These are phyloP conservation scores for Cytospora chrysosperma DNA, from an alignment of 2,329 filamentous ascomycete genomes.

Conservation along the genomic window DNA sequence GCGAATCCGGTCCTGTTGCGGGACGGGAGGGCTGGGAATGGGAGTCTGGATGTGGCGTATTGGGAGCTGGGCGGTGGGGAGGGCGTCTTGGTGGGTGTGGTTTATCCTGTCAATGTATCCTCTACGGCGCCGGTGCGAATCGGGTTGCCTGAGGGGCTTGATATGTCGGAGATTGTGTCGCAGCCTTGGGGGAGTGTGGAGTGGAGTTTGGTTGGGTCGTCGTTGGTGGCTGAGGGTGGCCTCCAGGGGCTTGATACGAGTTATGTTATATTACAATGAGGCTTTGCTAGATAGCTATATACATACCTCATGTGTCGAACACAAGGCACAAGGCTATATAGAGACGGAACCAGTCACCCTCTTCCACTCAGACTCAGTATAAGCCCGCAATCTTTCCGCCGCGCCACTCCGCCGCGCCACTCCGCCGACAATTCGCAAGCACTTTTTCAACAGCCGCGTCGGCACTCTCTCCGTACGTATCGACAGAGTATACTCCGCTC, in stretches of 20 bases:
- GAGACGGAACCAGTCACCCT: constrained; percentile 30
- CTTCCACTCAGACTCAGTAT: constrained; percentile 37
- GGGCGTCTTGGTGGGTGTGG: constrained; percentile 38
- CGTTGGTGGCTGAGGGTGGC: constrained; percentile 9
- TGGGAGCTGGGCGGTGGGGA: constrained; percentile 32
- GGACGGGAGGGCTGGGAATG: constrained; percentile 25
- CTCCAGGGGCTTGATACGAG: constrained; percentile 17
- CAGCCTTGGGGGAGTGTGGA: constrained; percentile 29
- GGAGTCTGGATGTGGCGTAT: constrained; percentile 37
- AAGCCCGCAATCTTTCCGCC: constrained; percentile 37
- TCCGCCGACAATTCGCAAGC: constrained; percentile 30
- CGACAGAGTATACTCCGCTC: constrained; percentile 41
- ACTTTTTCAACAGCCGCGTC: constrained; percentile 30
- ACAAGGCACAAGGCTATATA: neutral
- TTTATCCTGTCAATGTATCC: constrained; percentile 34
- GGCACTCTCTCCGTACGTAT: constrained; percentile 34
- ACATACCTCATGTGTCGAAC: neutral
- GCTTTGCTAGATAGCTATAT: too few species aligned
- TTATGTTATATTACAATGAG: constrained; percentile 19
- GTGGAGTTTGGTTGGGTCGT: constrained; percentile 30
- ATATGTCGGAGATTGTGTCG: constrained; percentile 26
- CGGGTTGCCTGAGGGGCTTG: constrained; percentile 17
- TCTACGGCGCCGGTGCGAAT: constrained; percentile 26
- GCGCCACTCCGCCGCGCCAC: constrained; percentile 32
- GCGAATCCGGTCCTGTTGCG: constrained; percentile 28